phyloP scores from a whole-genome alignment of 2,329 filamentous ascomycete genomes.

The Aspergillus eucalypticola region DNA sequence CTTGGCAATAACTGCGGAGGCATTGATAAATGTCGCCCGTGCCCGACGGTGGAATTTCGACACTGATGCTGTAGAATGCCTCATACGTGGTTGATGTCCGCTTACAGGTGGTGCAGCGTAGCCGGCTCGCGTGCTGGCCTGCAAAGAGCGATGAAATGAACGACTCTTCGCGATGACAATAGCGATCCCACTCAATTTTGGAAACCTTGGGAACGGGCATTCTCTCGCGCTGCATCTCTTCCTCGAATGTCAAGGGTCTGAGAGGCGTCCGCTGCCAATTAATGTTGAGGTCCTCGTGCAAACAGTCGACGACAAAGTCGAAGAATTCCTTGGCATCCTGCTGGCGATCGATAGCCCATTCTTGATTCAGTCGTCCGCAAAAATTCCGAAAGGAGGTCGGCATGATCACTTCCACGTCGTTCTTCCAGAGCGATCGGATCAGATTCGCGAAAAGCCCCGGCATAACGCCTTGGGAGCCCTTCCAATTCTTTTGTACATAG shows the following conservation, averaged over 20 bases:
- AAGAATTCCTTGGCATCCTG: conserved; percentile 93
- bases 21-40: conserved; percentile 66
- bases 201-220: conserved; percentile 66
- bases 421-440: conserved; percentile 63
- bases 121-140: conserved; percentile 64
- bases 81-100: conserved; percentile 68
- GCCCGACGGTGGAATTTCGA: conserved; percentile 66
- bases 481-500: conserved; percentile 65
- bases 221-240: conserved; percentile 62
- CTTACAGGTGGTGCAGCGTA: conserved; percentile 62
- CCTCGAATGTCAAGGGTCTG: conserved; percentile 57
- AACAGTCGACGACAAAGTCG: conserved; percentile 74
- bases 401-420: conserved; percentile 52
- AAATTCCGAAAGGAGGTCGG: conserved; percentile 67
- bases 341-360: conserved; percentile 73
- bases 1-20: conserved; percentile 67
- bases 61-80: conserved; percentile 69
- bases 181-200: conserved; percentile 71
- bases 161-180: conserved; percentile 69
- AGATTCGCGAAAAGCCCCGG: conserved; percentile 64
- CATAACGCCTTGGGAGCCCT: conserved; percentile 64
- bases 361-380: conserved; percentile 62
- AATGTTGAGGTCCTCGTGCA: conserved; percentile 83
- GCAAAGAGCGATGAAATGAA: conserved; percentile 79
- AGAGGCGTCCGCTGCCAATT: conserved; percentile 62